These are phyloP conservation scores for Saccharomycopsis sp. DNA, from an alignment of 805 yeast species.

Conservation along the genomic window DNA sequence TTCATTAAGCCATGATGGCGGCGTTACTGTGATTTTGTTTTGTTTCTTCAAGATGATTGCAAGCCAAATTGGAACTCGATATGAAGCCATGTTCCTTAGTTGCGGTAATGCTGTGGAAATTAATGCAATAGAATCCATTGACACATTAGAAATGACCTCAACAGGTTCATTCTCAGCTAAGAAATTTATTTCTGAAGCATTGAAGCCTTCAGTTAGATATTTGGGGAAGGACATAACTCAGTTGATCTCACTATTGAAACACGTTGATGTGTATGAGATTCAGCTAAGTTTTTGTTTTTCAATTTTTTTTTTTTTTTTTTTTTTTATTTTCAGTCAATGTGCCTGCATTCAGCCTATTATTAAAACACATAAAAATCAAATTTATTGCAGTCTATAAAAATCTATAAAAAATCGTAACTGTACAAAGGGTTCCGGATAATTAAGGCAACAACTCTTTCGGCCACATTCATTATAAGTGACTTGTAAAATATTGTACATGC, in stretches of 20 bases:
- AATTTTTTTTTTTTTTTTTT: not conserved
- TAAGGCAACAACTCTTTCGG: not conserved
- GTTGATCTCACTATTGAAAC: too few species aligned
- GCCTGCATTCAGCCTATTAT: too few species aligned
- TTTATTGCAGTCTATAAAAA: not conserved
- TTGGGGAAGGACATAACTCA: conserved; percentile 68
- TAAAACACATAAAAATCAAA: too few species aligned
- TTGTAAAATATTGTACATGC: not conserved
- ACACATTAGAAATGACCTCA: conserved; percentile 30
- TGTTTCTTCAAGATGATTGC: conserved; percentile 80
- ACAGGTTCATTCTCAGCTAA: conserved; percentile 80
- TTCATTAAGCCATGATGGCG: conserved; percentile 77
- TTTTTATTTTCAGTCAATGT: too few species aligned
- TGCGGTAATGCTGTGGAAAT: conserved; percentile 46
- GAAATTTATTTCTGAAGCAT: conserved; percentile 75
- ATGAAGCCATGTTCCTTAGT: conserved; percentile 60
- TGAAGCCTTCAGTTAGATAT: conserved; percentile 45
- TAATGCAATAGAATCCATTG: conserved; percentile 19
- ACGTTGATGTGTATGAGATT: too few species aligned
- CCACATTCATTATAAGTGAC: too few species aligned
- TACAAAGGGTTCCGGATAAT: not conserved
- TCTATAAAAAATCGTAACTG: not conserved
- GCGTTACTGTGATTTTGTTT: conserved; percentile 74
- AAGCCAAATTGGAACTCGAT: conserved; percentile 76
- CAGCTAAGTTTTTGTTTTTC: too few species aligned